Percentiles rank a stretch among this genome's conserved stretches.
Conservation (phyloP, 345 rosid genomes). For the Trapa incisa region DNA sequence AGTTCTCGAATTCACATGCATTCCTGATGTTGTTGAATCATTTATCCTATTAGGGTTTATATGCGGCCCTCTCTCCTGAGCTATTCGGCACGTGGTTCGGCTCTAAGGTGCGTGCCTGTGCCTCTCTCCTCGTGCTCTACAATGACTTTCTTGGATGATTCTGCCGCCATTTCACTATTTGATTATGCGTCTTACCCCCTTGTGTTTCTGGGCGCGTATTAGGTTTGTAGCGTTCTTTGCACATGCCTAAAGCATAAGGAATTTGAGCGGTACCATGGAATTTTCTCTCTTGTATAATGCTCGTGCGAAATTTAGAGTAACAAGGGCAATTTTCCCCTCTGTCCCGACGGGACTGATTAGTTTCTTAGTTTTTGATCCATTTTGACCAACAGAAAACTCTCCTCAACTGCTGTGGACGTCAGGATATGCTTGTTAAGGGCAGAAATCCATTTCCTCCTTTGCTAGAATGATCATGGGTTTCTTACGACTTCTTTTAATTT, state of each 20-base stretch:
- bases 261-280: neutral
- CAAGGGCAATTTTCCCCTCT: too few species aligned
- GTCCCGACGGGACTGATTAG: neutral
- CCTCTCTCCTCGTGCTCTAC: neutral
- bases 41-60: neutral
- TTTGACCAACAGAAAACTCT: neutral
- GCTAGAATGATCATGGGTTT: neutral
- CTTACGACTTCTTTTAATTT: neutral
- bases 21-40: neutral
- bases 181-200: neutral
- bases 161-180: neutral
- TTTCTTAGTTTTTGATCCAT: neutral
- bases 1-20: too few species aligned
- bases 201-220: neutral
- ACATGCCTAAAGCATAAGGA: neutral
- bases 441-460: neutral
- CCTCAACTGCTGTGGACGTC: neutral
- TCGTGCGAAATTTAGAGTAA: too few species aligned
- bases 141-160: neutral
- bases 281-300: neutral
- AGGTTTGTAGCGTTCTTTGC: neutral
- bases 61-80: neutral
- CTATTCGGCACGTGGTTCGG: neutral
- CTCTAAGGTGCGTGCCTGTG: neutral
- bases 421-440: neutral